phyloP scores from a whole-genome alignment of 495 filamentous ascomycete genomes.

The Mytilinidion resinicola region DNA sequence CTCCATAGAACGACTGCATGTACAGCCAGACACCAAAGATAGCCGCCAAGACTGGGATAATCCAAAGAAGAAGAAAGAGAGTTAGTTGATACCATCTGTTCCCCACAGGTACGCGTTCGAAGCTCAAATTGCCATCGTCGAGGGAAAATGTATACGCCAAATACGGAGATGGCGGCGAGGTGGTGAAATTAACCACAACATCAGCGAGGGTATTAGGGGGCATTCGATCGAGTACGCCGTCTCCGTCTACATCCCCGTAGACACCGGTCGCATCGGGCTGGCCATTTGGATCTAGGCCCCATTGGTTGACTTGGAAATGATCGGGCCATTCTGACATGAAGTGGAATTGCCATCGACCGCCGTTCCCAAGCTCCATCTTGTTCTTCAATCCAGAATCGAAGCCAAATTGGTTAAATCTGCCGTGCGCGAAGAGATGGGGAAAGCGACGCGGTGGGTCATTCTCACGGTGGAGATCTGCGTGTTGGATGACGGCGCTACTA shows the following conservation, averaged over 20 bases:
- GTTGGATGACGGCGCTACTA: conserved; percentile 58
- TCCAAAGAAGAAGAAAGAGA: conserved; percentile 51
- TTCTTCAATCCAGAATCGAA: conserved; percentile 59
- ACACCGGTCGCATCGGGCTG: conserved; percentile 55
- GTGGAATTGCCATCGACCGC: conserved; percentile 55
- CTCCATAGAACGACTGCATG: conserved; percentile 60
- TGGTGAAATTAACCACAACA: conserved; percentile 56
- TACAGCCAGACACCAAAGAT: conserved; percentile 51
- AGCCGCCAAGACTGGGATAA: conserved; percentile 50
- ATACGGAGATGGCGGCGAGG: conserved; percentile 48
- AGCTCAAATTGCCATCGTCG: conserved; percentile 51
- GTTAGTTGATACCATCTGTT: conserved; percentile 51
- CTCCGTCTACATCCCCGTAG: conserved; percentile 55
- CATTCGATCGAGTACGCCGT: conserved; percentile 57
- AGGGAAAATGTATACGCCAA: conserved; percentile 52
- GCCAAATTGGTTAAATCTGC: conserved; percentile 61
- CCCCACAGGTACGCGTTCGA: conserved; percentile 49
- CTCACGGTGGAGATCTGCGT: conserved; percentile 50
- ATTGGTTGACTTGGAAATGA: conserved; percentile 58
- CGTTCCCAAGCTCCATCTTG: conserved; percentile 46
- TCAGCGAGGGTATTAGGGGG: conserved; percentile 53
- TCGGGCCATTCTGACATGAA: conserved; percentile 63
- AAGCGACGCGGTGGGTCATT: conserved; percentile 43
- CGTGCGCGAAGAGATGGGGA: conserved; percentile 61
- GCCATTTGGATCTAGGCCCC: conserved; percentile 63